phyloP scores from a whole-genome alignment of 345 rosid genomes.

The Eucalyptus caleyi region DNA sequence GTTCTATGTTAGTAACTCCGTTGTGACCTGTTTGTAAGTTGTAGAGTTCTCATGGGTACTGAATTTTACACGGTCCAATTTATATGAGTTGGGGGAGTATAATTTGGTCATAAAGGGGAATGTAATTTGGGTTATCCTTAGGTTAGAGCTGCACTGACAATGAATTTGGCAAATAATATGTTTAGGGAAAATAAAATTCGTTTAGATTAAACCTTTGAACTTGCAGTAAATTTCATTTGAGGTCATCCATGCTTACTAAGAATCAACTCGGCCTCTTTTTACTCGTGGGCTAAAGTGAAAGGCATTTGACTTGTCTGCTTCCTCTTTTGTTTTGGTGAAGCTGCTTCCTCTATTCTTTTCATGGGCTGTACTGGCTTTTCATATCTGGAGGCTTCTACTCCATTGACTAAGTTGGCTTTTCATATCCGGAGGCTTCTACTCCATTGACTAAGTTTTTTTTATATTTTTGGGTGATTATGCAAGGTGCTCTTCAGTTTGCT shows the following conservation, averaged over 20 bases:
- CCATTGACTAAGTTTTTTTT: neutral
- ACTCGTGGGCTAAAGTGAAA: neutral
- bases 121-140: neutral
- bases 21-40: neutral
- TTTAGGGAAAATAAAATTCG: neutral
- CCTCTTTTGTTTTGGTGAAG: too few species aligned
- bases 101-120: neutral
- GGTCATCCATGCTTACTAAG: neutral
- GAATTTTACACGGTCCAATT: neutral
- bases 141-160: neutral
- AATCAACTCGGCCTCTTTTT: neutral
- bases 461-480: neutral
- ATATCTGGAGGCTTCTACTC: too few species aligned
- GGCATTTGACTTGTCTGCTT: neutral
- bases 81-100: neutral
- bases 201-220: neutral
- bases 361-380: too few species aligned
- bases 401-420: too few species aligned
- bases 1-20: neutral
- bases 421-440: neutral
- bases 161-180: neutral
- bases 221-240: neutral
- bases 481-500: neutral
- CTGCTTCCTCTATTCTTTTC: too few species aligned
- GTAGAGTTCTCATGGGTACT: neutral